These are phyloP conservation scores for Colletotrichum cordylinicola DNA, from an alignment of 2,329 filamentous ascomycete species.

Conservation along the genomic window DNA sequence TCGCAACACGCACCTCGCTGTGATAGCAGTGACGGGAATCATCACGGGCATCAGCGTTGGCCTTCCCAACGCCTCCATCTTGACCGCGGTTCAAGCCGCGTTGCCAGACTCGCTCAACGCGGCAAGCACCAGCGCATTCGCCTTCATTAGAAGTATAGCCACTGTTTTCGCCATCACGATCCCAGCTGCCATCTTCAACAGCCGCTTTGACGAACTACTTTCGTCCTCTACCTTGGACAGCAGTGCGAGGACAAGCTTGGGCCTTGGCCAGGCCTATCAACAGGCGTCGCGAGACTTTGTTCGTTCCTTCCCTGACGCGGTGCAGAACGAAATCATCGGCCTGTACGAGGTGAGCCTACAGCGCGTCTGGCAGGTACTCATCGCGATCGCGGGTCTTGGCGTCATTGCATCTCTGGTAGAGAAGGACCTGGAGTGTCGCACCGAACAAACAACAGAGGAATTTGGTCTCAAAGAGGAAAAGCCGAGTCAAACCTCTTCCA, in stretches of 20 bases:
- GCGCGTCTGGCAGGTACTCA: slow-evolving; percentile 34
- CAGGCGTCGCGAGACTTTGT: neutral
- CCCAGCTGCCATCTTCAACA: slow-evolving; percentile 71
- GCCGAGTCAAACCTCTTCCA: neutral
- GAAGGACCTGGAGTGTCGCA: slow-evolving; percentile 28
- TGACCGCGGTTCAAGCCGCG: slow-evolving; percentile 58
- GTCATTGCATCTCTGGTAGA: slow-evolving; percentile 27
- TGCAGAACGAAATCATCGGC: neutral
- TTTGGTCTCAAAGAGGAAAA: neutral
- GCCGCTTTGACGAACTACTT: slow-evolving; percentile 36
- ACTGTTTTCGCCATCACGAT: slow-evolving; percentile 71
- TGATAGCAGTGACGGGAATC: slow-evolving; percentile 45
- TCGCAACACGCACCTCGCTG: slow-evolving; percentile 24
- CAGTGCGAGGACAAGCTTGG: neutral
- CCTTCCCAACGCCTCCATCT: slow-evolving; percentile 47
- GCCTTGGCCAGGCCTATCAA: neutral
- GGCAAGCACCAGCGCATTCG: slow-evolving; percentile 43
- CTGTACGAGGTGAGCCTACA: neutral
- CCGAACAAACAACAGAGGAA: slow-evolving; percentile 16
- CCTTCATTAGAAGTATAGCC: slow-evolving; percentile 55
- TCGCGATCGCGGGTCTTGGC: slow-evolving; percentile 30
- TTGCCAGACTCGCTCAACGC: slow-evolving; percentile 42
- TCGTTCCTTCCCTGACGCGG: neutral
- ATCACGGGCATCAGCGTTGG: slow-evolving; percentile 46
- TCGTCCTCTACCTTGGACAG: slow-evolving; percentile 38